These are phyloP conservation scores for Ganoderma resinaceum DNA, from an alignment of 1,284 basidiomycete species.

Conservation along the genomic window DNA sequence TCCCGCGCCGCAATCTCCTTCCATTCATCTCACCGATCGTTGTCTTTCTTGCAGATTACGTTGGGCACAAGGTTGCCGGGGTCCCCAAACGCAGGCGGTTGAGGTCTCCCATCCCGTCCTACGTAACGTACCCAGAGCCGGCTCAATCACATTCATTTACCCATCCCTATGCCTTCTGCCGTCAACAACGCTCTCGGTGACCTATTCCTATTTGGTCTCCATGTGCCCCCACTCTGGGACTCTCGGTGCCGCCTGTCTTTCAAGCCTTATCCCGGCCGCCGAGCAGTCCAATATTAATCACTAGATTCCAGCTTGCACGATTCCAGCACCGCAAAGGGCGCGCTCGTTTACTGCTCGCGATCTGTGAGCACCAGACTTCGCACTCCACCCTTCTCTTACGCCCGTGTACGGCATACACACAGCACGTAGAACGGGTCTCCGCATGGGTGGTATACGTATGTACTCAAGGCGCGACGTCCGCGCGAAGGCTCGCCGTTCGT, in stretches of 20 bases:
- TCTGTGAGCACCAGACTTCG: background rate
- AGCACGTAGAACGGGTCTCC: background rate
- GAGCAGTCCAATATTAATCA: no score
- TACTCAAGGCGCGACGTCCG: background rate
- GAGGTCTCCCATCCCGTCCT: background rate
- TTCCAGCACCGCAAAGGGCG: no score
- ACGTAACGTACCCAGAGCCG: background rate
- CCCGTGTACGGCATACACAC: background rate
- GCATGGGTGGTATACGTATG: background rate
- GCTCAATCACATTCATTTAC: background rate
- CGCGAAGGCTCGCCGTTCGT: background rate
- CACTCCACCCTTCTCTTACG: background rate
- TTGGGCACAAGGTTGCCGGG: background rate
- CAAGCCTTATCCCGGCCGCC: no score
- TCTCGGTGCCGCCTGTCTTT: background rate
- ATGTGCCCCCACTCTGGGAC: background rate
- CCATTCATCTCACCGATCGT: slow-evolving; percentile 6
- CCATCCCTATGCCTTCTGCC: background rate
- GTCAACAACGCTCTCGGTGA: background rate
- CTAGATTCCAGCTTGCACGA: no score
- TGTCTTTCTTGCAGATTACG: background rate
- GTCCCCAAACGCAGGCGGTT: background rate
- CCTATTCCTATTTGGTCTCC: background rate
- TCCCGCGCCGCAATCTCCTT: slow-evolving; percentile 14
- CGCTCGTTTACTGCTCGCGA: background rate